Percentiles rank a stretch among this genome's conserved stretches.
phyloP scores from a whole-genome alignment of 768 basidiomycete species.

The Suillus tomentosus region DNA sequence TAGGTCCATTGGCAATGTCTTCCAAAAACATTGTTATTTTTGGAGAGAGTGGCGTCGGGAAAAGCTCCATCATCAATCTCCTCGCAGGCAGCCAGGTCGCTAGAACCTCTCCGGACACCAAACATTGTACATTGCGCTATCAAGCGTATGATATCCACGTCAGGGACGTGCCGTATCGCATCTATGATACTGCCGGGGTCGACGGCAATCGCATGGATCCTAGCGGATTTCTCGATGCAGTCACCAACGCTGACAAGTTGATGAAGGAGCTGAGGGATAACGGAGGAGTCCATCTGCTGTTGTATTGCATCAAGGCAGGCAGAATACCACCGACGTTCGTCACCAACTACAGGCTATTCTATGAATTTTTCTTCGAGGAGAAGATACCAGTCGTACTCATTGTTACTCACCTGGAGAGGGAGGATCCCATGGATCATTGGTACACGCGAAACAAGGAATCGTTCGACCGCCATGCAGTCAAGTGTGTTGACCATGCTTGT shows the following conservation, averaged over 20 bases:
- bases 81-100: conserved; percentile 33
- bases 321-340: conserved; percentile 26
- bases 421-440: conserved; percentile 25
- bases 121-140: conserved; percentile 39
- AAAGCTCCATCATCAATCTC: conserved; percentile 23
- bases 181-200: conserved; percentile 9
- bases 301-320: conserved; percentile 34
- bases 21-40: conserved; percentile 19
- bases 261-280: conserved; percentile 29
- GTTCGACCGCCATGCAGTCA: conserved; percentile 7
- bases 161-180: conserved; percentile 19
- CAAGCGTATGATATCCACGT: conserved; percentile 28
- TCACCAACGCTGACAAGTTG: conserved; percentile 32
- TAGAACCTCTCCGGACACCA: conserved; percentile 33
- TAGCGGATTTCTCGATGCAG: conserved; percentile 24
- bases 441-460: conserved; percentile 20
- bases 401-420: conserved; percentile 34
- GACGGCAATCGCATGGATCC: conserved; percentile 1
- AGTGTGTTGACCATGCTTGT: conserved; percentile 8
- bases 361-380: conserved; percentile 39
- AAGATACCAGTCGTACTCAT: conserved; percentile 35
- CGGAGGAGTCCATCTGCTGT: conserved; percentile 30
- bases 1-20: neutral
- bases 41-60: conserved; percentile 9
- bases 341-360: conserved; percentile 37